A percentile compares a stretch with the other conserved stretches of the same genome.
These are phyloP conservation scores for Fusarium sp. DNA, from an alignment of 2,329 filamentous ascomycete genomes.

Conservation along the genomic window DNA sequence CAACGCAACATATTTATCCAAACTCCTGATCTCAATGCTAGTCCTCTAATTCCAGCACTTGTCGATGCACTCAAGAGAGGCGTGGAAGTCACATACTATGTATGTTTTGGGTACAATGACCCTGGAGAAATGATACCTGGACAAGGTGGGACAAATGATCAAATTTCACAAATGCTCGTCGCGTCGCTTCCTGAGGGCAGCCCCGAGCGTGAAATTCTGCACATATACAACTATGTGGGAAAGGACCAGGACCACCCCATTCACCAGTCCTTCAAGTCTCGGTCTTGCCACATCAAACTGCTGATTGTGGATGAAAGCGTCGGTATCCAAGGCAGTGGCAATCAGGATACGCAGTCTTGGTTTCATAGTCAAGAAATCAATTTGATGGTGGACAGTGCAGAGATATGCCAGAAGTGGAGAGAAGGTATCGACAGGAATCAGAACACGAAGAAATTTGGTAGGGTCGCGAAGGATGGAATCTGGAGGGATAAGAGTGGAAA, in stretches of 20 bases:
- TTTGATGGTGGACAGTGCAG: conserved; percentile 74
- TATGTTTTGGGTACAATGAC: conserved; percentile 85
- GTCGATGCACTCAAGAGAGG: conserved; percentile 74
- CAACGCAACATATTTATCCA: conserved; percentile 78
- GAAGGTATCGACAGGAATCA: conserved; percentile 73
- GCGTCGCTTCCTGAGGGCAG: conserved; percentile 62
- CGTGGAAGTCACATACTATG: conserved; percentile 75
- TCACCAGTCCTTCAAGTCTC: conserved; percentile 72
- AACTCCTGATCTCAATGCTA: conserved; percentile 80
- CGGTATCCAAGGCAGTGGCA: conserved; percentile 80
- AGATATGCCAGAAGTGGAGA: conserved; percentile 73
- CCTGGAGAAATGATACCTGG: conserved; percentile 79
- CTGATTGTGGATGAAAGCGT: conserved; percentile 78
- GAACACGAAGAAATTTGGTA: conserved; percentile 72
- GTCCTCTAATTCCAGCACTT: conserved; percentile 73
- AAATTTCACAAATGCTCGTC: conserved; percentile 72
- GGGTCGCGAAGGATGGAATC: conserved; percentile 41
- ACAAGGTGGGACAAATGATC: conserved; percentile 82
- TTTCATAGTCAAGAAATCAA: conserved; percentile 84
- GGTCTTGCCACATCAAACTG: conserved; percentile 82
- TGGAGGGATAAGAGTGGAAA: conserved; percentile 35
- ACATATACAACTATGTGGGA: conserved; percentile 77
- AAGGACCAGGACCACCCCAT: conserved; percentile 79
- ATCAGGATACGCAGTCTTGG: conserved; percentile 85
- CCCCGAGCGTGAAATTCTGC: conserved; percentile 55